These are phyloP conservation scores for Heliophila coronopifolia DNA, from an alignment of 441 rosid genomes.

Conservation along the genomic window DNA sequence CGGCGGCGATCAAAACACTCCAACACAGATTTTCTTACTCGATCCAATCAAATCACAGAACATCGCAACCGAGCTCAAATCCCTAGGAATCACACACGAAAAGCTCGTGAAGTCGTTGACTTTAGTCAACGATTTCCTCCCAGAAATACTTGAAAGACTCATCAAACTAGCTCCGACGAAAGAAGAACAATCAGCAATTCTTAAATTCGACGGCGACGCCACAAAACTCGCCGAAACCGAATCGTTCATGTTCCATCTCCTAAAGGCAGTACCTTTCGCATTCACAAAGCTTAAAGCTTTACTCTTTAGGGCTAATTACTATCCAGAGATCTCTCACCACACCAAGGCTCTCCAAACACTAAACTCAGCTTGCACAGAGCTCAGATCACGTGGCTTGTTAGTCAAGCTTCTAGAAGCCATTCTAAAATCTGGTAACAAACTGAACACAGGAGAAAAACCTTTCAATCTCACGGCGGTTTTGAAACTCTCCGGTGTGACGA, in stretches of 20 bases:
- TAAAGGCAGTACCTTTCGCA: conserved; percentile 66
- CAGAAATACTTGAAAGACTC: conserved; percentile 73
- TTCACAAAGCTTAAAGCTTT: conserved; percentile 59
- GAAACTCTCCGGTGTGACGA: conserved; percentile 81
- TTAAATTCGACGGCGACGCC: conserved; percentile 49
- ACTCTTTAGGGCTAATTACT: conserved; percentile 61
- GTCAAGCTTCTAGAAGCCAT: conserved; percentile 84
- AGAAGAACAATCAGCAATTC: conserved; percentile 58
- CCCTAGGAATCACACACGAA: conserved; percentile 45
- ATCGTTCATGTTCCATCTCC: conserved; percentile 59
- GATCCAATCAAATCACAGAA: conserved; percentile 77
- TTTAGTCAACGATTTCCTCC: conserved; percentile 50
- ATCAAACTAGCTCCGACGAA: conserved; percentile 58
- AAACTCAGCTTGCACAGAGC: conserved; percentile 66
- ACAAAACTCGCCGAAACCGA: conserved; percentile 66
- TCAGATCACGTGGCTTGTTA: conserved; percentile 64
- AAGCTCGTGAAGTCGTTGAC: conserved; percentile 50
- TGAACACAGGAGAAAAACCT: conserved; percentile 92
- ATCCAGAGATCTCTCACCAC: conserved; percentile 45
- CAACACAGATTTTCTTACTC: conserved; percentile 48
- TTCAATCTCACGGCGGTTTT: conserved; percentile 61
- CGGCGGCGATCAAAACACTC: conserved; percentile 16
- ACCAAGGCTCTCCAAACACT: conserved; percentile 48
- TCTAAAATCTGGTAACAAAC: conserved; percentile 86
- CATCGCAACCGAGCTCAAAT: conserved; percentile 67